Base-by-base conservation (phyloP, 2,329 filamentous ascomycete genomes). In the Aspergillus udagawae region DNA sequence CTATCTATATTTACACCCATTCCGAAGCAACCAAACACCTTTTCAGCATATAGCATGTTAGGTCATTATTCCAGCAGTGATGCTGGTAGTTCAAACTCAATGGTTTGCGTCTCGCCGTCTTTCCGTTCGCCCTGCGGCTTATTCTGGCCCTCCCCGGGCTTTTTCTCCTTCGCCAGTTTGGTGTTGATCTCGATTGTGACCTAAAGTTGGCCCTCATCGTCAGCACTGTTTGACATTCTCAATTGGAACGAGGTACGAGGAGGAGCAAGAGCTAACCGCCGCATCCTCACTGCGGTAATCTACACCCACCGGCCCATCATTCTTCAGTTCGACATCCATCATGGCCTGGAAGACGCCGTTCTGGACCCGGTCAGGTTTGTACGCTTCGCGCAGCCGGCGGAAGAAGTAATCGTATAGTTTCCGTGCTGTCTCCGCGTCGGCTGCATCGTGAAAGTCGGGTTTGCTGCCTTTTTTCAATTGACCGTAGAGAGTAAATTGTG, bases 301-400 rank as follows among this genome's bases (percentile, higher is more conserved):
- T 65, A 83, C 72, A 84, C 84, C 79, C 83, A 87, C 85, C 77
- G 85, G 85, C 68, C 85, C 85, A 68, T 97, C 93, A 65, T 97
- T 97, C 51, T 97, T 86, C 29, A 97, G 77, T 51, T 90, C 89
- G 57, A 99, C 93, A 70, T 97, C 89, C 94, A 99, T 99, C 92
- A 96, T 97, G 51, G 94, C 94, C 70, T 96, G 93, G 73, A 99
- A 99, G 29, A 93, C 86, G n/a, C 95, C 94, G 71, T 99, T 88
- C 72, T 96, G 92, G 57, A 99, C 92, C 62, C 82, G 87, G 8
- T 91, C 89, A 6, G 83, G 74, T 4, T 79, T 74, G 72, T 97
- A 96, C 2, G 86, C 81, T 54, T 86, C 81, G 65, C 86, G 83
- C 45, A 97, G 86, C 65, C 89, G 90, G 52, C 83, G 78, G 65